These are phyloP conservation scores for Prasinococcaceae sp. DNA, from an alignment of 139 green algal species.

Conservation along the genomic window DNA sequence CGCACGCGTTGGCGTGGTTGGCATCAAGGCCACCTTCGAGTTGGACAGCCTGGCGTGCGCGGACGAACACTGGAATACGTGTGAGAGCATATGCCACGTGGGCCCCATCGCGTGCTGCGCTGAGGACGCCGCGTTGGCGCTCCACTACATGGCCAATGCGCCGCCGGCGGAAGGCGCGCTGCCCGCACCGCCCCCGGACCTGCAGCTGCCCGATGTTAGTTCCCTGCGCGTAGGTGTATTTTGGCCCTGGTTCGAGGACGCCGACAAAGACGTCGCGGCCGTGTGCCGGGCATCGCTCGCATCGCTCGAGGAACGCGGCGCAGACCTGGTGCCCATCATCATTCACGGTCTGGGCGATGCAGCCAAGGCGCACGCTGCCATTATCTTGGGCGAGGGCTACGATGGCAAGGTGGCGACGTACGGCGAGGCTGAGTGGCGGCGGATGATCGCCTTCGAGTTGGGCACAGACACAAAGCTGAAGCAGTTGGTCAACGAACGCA, in stretches of 20 bases:
- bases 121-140: background rate
- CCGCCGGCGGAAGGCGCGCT: background rate
- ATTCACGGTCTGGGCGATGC: background rate
- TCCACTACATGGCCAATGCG: background rate
- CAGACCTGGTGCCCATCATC: background rate
- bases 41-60: background rate
- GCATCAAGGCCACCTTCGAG: conserved; percentile 12
- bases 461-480: background rate
- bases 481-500: background rate
- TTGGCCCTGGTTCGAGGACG: background rate
- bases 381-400: background rate
- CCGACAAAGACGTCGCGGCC: background rate
- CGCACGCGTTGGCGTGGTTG: conserved; percentile 14
- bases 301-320: background rate
- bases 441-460: background rate
- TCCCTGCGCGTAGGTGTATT: background rate
- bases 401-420: background rate
- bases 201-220: background rate
- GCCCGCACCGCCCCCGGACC: no score
- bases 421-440: background rate
- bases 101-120: background rate
- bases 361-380: background rate
- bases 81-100: background rate
- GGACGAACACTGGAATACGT: background rate
- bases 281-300: background rate